Evolutionary conservation across 2,329 filamentous ascomycete species (phyloP).

Genomic region (Xylariaceae sp.): DNA sequence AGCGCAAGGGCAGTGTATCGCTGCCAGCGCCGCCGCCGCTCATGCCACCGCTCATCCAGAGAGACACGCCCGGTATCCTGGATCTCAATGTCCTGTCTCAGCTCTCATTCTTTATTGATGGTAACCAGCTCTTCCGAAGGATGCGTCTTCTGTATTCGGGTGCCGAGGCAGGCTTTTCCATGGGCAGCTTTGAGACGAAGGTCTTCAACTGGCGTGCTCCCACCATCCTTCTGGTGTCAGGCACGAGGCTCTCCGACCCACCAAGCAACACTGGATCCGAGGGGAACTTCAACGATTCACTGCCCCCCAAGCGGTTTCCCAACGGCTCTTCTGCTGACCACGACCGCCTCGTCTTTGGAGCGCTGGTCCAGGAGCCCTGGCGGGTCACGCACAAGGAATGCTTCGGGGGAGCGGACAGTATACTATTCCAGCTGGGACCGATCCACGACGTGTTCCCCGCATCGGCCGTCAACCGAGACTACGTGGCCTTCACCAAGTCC

Average conservation of each 20-base stretch:
- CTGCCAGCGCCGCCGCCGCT: slow-evolving; percentile 6
- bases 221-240: slow-evolving; percentile 63
- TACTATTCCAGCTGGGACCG: slow-evolving; percentile 65
- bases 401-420: slow-evolving; percentile 56
- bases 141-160: slow-evolving; percentile 64
- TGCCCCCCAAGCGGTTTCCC: slow-evolving; percentile 56
- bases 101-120: slow-evolving; percentile 65
- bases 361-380: slow-evolving; percentile 62
- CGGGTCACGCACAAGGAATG: slow-evolving; percentile 59
- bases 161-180: slow-evolving; percentile 63
- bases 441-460: slow-evolving; percentile 64
- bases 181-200: slow-evolving; percentile 67
- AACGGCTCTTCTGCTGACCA: slow-evolving; percentile 35
- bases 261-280: slow-evolving; percentile 42
- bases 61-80: slow-evolving; percentile 52
- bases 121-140: slow-evolving; percentile 55
- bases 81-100: slow-evolving; percentile 59
- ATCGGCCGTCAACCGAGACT: slow-evolving; percentile 57
- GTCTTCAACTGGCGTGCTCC: slow-evolving; percentile 73
- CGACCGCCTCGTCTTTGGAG: slow-evolving; percentile 56
- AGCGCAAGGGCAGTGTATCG: slow-evolving; percentile 31
- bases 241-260: slow-evolving; percentile 47
- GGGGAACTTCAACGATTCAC: slow-evolving; percentile 48
- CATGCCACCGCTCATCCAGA: slow-evolving; percentile 35
- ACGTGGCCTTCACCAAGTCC: slow-evolving; percentile 59